Base-by-base conservation (phyloP, 108 stramenopile genomes). In the Thalassiosira profunda region DNA sequence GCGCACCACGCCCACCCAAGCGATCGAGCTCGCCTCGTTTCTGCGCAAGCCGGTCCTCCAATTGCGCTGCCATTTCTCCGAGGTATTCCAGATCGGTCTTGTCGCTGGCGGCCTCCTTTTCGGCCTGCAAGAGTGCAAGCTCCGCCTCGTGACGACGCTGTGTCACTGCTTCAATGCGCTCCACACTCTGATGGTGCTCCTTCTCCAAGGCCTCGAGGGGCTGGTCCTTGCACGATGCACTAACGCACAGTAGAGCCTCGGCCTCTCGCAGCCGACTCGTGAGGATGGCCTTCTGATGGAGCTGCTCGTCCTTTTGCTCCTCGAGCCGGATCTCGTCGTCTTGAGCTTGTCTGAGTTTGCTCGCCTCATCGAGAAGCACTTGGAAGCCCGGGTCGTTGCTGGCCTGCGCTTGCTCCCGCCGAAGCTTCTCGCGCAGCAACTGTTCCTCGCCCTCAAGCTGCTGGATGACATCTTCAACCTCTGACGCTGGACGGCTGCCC, bases 251-350 rank as follows among this genome's bases (percentile, higher is more conserved):
- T 1, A 58, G 35, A 17, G 53, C 21, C 17, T 9, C 44, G 24
- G 25, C 63, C 43, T 71, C 28, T 30, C 51, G 7, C 3, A 73
- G 35, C 11, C 65, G 29, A 28, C 46, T 35, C 20, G 65, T 65
- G 18, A 71, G 46, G 4, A 37, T 1, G 34, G 56, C 33, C 28
- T 58, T 17, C 45, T 0, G 52, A 21, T 43, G 33, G 11, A 44
- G 11, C 40, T 74, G 72, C 0, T 74, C 67, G 5, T 25, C 9
- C 59, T 55, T 45, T 49, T 80, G 76, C 11, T 85, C 86, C 29
- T 53, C 44, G 26, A 89, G 85, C 45, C 70, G 65, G 25, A 85
- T 66, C 44, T 87, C 79, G 26, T 89, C 84, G 44, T 92, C 91
- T 78, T 92, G 89, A 30, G 69, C 84, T 60, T 85, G 44, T 21